These are phyloP conservation scores for Mitragyna speciosa DNA, from an alignment of 257 asterid genomes.

Conservation along the genomic window DNA sequence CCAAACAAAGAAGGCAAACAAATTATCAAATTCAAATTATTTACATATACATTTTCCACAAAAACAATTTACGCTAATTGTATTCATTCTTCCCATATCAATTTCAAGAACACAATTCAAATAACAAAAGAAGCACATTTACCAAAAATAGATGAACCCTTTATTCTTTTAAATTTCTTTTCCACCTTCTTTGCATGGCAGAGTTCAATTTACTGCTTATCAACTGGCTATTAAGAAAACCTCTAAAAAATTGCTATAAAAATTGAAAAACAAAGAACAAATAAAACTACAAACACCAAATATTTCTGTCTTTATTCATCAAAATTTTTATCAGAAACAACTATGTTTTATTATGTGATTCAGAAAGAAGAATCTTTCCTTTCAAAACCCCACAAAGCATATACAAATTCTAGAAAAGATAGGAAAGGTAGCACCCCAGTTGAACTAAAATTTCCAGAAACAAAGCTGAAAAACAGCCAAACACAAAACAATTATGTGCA, in stretches of 20 bases:
- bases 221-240: neutral
- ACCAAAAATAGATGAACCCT: neutral
- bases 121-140: neutral
- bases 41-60: neutral
- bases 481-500: neutral
- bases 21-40: neutral
- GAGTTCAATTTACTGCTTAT: neutral
- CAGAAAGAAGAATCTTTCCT: no score
- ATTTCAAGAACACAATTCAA: neutral
- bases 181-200: slow-evolving; percentile 5
- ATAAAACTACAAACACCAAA: neutral
- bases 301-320: neutral
- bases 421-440: neutral
- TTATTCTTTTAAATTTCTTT: neutral
- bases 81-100: neutral
- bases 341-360: no score
- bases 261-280: neutral
- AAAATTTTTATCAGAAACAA: no score
- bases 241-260: no score
- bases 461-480: no score
- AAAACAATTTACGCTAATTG: neutral
- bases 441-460: neutral
- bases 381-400: neutral
- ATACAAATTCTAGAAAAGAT: neutral
- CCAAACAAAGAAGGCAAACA: neutral